These are phyloP conservation scores for Gossypium schwendimanii DNA, from an alignment of 441 rosid genomes.

Conservation along the genomic window DNA sequence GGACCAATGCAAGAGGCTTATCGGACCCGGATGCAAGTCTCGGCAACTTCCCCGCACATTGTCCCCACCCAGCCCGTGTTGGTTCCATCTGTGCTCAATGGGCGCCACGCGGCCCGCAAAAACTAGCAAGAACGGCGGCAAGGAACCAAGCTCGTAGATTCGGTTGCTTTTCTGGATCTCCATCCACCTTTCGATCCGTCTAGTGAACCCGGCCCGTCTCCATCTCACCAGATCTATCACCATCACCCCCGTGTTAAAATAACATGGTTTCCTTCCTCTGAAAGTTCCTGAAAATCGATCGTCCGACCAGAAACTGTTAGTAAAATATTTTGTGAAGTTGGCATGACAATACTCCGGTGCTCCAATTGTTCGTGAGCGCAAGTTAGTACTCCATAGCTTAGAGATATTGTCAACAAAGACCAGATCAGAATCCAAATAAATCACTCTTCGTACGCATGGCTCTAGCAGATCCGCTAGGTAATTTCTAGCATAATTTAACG, in stretches of 20 bases:
- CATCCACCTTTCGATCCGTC: constrained; percentile 69
- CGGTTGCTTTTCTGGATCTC: constrained; percentile 58
- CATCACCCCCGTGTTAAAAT: constrained; percentile 75
- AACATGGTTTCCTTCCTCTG: constrained; percentile 47
- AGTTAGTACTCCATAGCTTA: constrained; percentile 46
- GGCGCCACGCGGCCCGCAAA: constrained; percentile 68
- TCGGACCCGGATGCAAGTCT: constrained; percentile 68
- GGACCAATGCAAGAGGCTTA: constrained; percentile 72
- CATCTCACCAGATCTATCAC: constrained; percentile 66
- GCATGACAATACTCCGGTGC: constrained; percentile 79
- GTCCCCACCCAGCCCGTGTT: constrained; percentile 70
- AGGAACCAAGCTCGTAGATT: constrained; percentile 67
- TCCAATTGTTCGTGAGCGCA: constrained; percentile 56
- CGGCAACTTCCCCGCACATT: constrained; percentile 66
- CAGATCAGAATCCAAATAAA: constrained; percentile 64
- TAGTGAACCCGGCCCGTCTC: constrained; percentile 58
- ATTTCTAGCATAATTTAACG: constrained; percentile 72
- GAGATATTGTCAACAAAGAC: constrained; percentile 60
- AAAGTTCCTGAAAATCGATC: constrained; percentile 33
- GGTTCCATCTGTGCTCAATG: constrained; percentile 79
- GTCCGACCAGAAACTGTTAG: constrained; percentile 45
- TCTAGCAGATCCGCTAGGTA: constrained; percentile 67
- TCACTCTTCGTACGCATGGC: constrained; percentile 58
- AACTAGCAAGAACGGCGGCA: constrained; percentile 63
- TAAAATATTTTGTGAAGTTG: constrained; percentile 65